Base-by-base conservation (phyloP, 371 early-diverging fungal genomes). In the Apophysomyces variabilis region DNA sequence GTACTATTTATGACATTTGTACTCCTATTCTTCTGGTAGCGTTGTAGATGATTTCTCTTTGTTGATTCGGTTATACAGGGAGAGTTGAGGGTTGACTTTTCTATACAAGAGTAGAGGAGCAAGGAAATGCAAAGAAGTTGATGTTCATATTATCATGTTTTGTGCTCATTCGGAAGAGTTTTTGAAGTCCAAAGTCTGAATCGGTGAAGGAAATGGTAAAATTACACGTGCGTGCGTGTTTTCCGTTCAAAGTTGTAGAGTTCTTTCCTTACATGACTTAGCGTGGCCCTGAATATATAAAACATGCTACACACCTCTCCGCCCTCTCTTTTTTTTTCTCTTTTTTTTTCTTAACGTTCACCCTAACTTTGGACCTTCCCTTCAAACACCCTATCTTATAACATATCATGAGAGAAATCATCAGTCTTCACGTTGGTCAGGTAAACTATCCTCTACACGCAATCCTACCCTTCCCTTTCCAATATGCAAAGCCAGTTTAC, bases 321-420 rank as follows among this genome's bases (percentile, higher is more conserved):
- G 16, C 54, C 21, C 71, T 54, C 44, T 62, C 65, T 58, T 66
- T 60, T 64, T 58, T 66, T 60, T 64, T 37, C 45, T 64, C 38
- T 65, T 62, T 50, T 58, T 67, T 38, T 71, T 41, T 61, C 65
- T 21, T 39, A 63, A 54, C 64, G 69, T 69, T 64, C 50, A 68
- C 68, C 68, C 60, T 67, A 67, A 67, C 63, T 62, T 63, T 63
- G 59, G 60, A 63, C 56, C 21, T 63, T 63, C 50, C 45, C 58
- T 32, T 58, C 41, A 38, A 65, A 46, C 62, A 65, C 46, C 50
- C 32, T 41, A 47, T 38, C 41, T 37, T 54, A 41, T 26, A 60
- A 72, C 1, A 26, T 26, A 26, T 63, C 75, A 99, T 98, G 99
- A 91, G 99, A 87, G 99, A 99, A 87, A 93, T 96, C 50, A 62